Evolutionary conservation across 2,329 filamentous ascomycete genomes (phyloP), one percentile per base, ranked within the genome.

Genomic region (Diaporthe ampelina): DNA sequence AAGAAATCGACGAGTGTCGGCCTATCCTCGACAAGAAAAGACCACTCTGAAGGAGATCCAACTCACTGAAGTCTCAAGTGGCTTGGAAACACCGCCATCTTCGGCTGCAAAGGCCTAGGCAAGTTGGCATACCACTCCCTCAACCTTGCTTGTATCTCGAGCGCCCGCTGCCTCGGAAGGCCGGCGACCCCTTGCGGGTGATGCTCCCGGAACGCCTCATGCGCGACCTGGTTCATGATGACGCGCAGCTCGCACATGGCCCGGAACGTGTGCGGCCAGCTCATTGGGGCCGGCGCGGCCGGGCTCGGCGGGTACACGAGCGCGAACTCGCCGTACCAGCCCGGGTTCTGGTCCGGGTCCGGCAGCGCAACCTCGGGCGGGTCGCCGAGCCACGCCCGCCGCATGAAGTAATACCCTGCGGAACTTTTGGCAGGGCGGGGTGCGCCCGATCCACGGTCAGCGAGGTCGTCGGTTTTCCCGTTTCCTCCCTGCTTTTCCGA

Each of bases 181-280:
- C 61, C 61, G 26, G 19, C 17, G 10, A 67, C 43, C 2, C 6
- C 21, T 29, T 35, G 43, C 43, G 43, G 61, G 43, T 50, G 43
- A 19, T 50, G 61, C 1, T 67, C 61, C 6, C 29, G 43, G 29
- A 67, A 67, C 10, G 61, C 29, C 61, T 67, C 61, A 26, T 24
- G 7, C 21, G 61, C 45, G 11, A 67, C 61, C 43, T 37, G 17
- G 29, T 67, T 67, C 61, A 67, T 52, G 21, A 67, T 52, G 2
- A 67, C 40, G 11, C 61, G 61, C 43, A 67, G 61, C 43, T 15
- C 4, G 29, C 61, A 67, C 61, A 37, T 50, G 19, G 61, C 61
- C 21, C 61, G 26, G 61, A 67, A 67, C 26, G 61, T 67, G 21
- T 67, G 45, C 43, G 61, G 43, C 61, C 61, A 67, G 61, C 4